Conservation (phyloP, 257 asterid genomes). For the Solanum chilense region DNA sequence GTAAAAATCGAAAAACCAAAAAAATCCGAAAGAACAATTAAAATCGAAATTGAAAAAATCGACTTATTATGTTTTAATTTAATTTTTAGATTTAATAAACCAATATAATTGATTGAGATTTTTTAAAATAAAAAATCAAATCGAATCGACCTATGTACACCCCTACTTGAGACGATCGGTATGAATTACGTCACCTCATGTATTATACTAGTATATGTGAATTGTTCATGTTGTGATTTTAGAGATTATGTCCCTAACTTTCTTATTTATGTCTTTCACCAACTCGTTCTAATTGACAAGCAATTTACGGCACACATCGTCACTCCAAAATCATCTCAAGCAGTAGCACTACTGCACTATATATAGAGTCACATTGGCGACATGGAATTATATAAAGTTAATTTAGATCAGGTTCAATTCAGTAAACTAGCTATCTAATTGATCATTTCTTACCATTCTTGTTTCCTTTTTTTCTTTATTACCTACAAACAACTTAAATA, state of each 20-base stretch:
- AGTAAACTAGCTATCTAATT: neutral
- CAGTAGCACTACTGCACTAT: no score
- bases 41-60: no score
- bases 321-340: neutral
- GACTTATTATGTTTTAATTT: no score
- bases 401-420: neutral
- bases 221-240: neutral
- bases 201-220: neutral
- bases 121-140: no score
- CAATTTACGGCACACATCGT: neutral
- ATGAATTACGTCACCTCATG: neutral
- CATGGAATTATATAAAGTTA: neutral
- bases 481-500: no score
- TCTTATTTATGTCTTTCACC: neutral
- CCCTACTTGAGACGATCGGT: neutral
- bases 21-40: no score
- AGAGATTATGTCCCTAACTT: neutral
- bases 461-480: no score
- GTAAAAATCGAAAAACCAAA: no score
- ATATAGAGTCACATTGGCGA: neutral
- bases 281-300: neutral
- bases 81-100: no score
- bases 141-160: no score
- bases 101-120: no score
- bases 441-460: neutral